These are phyloP conservation scores for Brettanomyces naardenensis DNA, from an alignment of 805 yeast genomes.

Conservation along the genomic window DNA sequence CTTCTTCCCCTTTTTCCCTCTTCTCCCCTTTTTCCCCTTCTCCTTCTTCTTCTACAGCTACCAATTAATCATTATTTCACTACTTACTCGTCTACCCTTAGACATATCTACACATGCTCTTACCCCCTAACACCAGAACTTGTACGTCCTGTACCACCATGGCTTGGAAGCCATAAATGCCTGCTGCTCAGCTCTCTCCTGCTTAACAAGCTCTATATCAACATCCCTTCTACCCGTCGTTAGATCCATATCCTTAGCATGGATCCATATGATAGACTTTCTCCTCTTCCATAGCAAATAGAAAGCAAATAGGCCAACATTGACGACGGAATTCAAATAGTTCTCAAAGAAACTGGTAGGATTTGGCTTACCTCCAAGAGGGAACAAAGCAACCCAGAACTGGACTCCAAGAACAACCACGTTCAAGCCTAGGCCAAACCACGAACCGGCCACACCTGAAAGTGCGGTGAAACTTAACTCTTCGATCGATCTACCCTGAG, in stretches of 20 bases:
- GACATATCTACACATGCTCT: not conserved
- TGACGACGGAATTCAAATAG: constrained; percentile 53
- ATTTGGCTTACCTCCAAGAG: constrained; percentile 39
- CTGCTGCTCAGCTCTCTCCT: constrained; percentile 42
- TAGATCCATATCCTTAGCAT: constrained; percentile 41
- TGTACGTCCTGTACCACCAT: constrained; percentile 35
- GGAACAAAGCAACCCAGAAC: constrained; percentile 72
- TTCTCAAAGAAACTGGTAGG: constrained; percentile 51
- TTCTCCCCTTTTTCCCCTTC: no score
- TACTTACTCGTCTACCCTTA: no score
- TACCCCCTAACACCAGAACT: constrained; percentile 37
- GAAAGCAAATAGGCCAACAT: constrained; percentile 35
- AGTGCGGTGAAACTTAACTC: constrained; percentile 60
- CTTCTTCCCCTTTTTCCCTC: no score
- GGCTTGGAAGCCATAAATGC: constrained; percentile 35
- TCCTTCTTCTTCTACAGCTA: no score
- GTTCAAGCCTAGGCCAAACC: constrained; percentile 47
- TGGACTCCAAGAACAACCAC: constrained; percentile 55
- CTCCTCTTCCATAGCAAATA: constrained; percentile 28
- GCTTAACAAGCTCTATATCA: constrained; percentile 42
- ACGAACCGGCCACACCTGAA: constrained; percentile 57
- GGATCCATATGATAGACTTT: constrained; percentile 35
- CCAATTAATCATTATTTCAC: no score
- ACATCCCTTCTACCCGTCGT: constrained; percentile 50
- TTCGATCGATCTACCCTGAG: constrained; percentile 52